phyloP scores from a whole-genome alignment of 2,329 filamentous ascomycete genomes.

The Colletotrichum lini region DNA sequence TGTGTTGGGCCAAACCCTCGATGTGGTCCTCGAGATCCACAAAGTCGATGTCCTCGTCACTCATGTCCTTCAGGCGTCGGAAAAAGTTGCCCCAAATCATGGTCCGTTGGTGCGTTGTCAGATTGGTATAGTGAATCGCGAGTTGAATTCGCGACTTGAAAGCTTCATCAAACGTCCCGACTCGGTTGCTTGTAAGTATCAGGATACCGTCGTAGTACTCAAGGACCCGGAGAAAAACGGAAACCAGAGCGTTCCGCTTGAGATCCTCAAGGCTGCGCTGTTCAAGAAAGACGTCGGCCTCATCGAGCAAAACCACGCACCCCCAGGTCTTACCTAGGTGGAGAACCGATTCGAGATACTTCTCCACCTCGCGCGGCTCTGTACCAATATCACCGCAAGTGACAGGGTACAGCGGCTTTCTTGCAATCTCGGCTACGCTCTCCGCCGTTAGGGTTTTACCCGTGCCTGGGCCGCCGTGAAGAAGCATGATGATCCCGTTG shows the following conservation, averaged over 20 bases:
- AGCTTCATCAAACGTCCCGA: conserved; percentile 54
- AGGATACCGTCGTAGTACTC: conserved; percentile 56
- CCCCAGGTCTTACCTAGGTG: conserved; percentile 51
- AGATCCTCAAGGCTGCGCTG: conserved; percentile 66
- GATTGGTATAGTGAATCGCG: conserved; percentile 50
- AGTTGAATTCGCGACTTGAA: conserved; percentile 55
- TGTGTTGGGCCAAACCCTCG: not conserved
- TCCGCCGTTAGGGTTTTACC: conserved; percentile 56
- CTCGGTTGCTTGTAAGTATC: conserved; percentile 53
- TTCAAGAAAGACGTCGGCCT: conserved; percentile 49
- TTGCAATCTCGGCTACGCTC: conserved; percentile 52
- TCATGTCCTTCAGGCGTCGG: not conserved
- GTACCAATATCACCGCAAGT: conserved; percentile 56
- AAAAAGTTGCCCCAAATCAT: conserved; percentile 39
- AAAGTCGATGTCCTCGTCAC: not conserved
- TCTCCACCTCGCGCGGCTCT: conserved; percentile 47
- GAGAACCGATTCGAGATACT: conserved; percentile 50
- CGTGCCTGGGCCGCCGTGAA: conserved; percentile 52
- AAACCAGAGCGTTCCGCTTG: conserved; percentile 59
- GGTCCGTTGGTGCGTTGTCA: conserved; percentile 31
- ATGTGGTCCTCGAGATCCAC: not conserved
- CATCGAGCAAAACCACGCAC: conserved; percentile 50
- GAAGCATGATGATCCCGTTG: conserved; percentile 52
- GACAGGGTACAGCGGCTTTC: conserved; percentile 53
- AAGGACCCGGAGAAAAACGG: conserved; percentile 53